Base-by-base conservation (phyloP, 2,329 filamentous ascomycete species). In the Cladophialophora yegresii region DNA sequence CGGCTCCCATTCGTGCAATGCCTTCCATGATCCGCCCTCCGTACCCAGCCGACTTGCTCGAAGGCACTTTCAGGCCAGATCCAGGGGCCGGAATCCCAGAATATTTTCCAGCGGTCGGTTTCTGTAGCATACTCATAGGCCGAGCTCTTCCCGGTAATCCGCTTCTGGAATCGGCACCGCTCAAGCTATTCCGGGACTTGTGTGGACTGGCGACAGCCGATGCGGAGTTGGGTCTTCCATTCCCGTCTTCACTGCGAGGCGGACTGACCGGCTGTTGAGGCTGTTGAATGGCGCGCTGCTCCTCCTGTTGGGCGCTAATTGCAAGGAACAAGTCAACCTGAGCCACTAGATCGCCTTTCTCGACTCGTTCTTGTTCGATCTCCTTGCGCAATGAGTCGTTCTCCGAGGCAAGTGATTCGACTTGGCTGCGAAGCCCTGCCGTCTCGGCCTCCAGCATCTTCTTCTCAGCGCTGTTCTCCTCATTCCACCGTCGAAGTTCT, bases 371-470 rank as follows among this genome's bases (percentile, higher is more conserved):
- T n/a, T 74, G 71, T 64, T 80, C 77, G 16, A 89, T 70, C 0
- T 88, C 88, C 47, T 83, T 77, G 2, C 87, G 79, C 77, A 91
- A 84, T 2, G 75, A 77, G 55, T 85, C 82, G 69, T 92, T 91
- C 71, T 93, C 89, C 4, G 82, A 80, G 74, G 89, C 86, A 51
- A 95, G 82, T 6, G 87, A 88, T 33, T 81, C 79, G 63, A 95
- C 81, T 62, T 95, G 89, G 5, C 89, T 87, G 71, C 88, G 86
- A 10, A 96, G 83, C 58, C 91, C 89, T 68, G 89, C 86, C 30
- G 93, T 84, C 71, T 90, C 87, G 22, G 91, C 91, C 61, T 89
- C 86, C 45, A 92, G 81, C 73, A 89, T 86, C 72, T 84, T 87
- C 71, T 89, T 84, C 16, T 87, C 85, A 2, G 87, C 85, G 69